These are phyloP conservation scores for Zopfochytrium polystomum DNA, from an alignment of 371 early-diverging fungal species.

Conservation along the genomic window DNA sequence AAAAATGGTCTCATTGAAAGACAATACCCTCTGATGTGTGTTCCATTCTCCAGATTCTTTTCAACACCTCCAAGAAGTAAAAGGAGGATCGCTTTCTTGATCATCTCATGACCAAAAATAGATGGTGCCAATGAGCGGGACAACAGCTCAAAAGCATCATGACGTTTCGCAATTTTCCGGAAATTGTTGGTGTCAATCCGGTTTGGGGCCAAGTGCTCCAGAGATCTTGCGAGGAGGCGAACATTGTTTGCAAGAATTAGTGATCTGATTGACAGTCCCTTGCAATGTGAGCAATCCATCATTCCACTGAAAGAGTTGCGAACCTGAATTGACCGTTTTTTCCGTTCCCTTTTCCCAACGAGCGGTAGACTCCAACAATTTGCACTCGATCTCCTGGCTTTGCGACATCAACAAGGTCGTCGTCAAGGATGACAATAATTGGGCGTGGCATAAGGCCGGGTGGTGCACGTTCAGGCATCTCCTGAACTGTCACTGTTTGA, in stretches of 20 bases:
- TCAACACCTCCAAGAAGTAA: slow-evolving; percentile 95
- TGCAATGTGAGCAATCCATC: slow-evolving; percentile 1
- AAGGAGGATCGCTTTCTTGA: slow-evolving; percentile 95
- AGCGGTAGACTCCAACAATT: slow-evolving; percentile 93
- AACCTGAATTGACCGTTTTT: slow-evolving; percentile 82
- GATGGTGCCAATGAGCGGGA: slow-evolving; percentile 60
- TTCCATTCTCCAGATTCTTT: slow-evolving; percentile 91
- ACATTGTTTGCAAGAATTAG: slow-evolving; percentile 91
- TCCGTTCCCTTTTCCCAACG: slow-evolving; percentile 77
- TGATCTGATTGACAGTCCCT: slow-evolving; percentile 71
- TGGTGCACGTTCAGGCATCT: slow-evolving; percentile 99
- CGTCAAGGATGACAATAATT: slow-evolving; percentile 94
- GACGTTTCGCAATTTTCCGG: slow-evolving; percentile 63
- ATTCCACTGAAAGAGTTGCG: slow-evolving; percentile 12
- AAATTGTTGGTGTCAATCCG: slow-evolving; percentile 85
- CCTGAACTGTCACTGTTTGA: slow-evolving; percentile 96
- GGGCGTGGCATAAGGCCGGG: slow-evolving; percentile 97
- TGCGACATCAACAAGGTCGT: slow-evolving; percentile 94
- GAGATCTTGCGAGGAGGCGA: slow-evolving; percentile 67
- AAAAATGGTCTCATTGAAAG: too few species aligned
- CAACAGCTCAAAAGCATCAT: slow-evolving; percentile 79
- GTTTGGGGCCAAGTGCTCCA: slow-evolving; percentile 50
- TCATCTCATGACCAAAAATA: slow-evolving; percentile 94
- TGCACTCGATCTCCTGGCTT: slow-evolving; percentile 99
- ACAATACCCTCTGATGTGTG: slow-evolving; percentile 95